Percentiles rank a stretch among this genome's conserved stretches.
Evolutionary conservation across 176 grass and related monocot species (phyloP).

Genomic region (maize (Zea mays)): DNA sequence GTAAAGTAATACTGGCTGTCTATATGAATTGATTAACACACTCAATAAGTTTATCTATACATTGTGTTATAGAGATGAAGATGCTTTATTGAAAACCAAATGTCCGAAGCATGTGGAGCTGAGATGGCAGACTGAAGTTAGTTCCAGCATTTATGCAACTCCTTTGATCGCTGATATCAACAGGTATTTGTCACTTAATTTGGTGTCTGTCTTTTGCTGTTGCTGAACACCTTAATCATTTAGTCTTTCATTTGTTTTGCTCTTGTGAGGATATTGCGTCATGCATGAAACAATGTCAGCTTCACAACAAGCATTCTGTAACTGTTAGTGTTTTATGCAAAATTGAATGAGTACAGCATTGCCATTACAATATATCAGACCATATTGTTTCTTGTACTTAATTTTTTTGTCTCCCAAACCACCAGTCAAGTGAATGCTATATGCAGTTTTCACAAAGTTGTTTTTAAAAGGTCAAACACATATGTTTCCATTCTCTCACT

Average conservation of each 20-base stretch:
- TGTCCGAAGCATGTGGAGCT: slow-evolving; percentile 88
- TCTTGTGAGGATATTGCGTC: not conserved
- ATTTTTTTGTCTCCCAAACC: slow-evolving; percentile 22
- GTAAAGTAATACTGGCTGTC: not conserved
- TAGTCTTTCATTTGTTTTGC: slow-evolving; percentile 15
- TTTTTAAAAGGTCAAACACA: slow-evolving; percentile 12
- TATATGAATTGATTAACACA: not conserved
- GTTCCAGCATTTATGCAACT: slow-evolving; percentile 93
- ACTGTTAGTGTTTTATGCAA: slow-evolving; percentile 16
- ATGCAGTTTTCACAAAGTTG: slow-evolving; percentile 6
- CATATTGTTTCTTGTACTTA: slow-evolving; percentile 11
- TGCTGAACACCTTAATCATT: not conserved
- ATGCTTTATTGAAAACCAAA: slow-evolving; percentile 72
- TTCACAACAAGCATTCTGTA: slow-evolving; percentile 21
- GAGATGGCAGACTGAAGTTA: slow-evolving; percentile 98
- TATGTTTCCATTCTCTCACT: not conserved
- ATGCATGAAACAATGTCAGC: not conserved
- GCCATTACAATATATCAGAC: not conserved
- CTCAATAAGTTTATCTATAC: slow-evolving; percentile 10
- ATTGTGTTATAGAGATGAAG: slow-evolving; percentile 70
- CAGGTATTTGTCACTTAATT: slow-evolving; percentile 47
- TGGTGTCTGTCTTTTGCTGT: slow-evolving; percentile 11
- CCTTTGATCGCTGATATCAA: slow-evolving; percentile 97
- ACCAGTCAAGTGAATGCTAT: slow-evolving; percentile 1
- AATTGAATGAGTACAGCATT: slow-evolving; percentile 16